Evolutionary conservation across 306 rosid genomes (phyloP), one percentile per base, ranked within the genome.

Genomic region (Pueraria montana): DNA sequence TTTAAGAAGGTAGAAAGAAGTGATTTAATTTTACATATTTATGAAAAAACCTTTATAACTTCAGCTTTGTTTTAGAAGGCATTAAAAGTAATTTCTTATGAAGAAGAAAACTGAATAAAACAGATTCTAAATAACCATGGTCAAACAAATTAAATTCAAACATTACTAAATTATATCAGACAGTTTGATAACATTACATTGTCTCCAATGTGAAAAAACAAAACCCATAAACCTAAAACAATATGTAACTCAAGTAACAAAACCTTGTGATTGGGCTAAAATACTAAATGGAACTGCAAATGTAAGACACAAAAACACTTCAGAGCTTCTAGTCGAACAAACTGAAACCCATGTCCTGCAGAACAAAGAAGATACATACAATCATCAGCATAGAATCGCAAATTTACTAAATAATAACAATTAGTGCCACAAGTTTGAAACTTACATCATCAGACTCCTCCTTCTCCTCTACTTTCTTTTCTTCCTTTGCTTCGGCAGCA

Each of bases 301-400:
- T 11, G 75, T 67, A 59, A 71, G 61, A 59, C 67, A 64, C 26
- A 36, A 5, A 58, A 56, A 26, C 18, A 49, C 59, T 78, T 16
- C 30, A 42, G 52, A 65, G 4, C 64, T 85, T 82, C 50, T 76
- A 93, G 73, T 91, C 95, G 2, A 93, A 93, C 40, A 93, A 89
- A 81, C 97, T 81, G 74, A 93, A 93, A 18, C 95, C 93, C 93
- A 93, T 89, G 34, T 91, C 97, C 97, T 91, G 93, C 70, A 87
- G 21, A 64, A 83, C 42, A 43, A 79, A 62, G 27, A 82, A 11
- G 16, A 26, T 0, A 73, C 2, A 45, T 0, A 36, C 5, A 69
- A 27, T 20, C 64, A 63, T 72, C 26, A 59, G 74, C 10, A 46
- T 2, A 23, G n/a, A 45, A 2, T 40, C 12, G 72, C 21, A 0